Base-by-base conservation (phyloP, 1,139 yeast species). In the Geotrichum fermentans region DNA sequence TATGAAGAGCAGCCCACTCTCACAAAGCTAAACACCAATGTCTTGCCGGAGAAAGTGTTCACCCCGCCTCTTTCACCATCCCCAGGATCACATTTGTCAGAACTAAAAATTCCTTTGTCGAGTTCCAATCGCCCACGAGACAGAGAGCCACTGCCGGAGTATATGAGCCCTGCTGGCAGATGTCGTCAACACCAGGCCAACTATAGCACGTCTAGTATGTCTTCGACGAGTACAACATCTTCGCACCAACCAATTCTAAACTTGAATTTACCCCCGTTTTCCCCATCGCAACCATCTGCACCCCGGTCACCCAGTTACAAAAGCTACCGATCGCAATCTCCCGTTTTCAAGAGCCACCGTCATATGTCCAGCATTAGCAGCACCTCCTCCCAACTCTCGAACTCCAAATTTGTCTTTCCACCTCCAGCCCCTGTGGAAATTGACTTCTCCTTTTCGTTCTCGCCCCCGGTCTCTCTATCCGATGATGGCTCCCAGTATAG, bases 401-500 rank as follows among this genome's bases (percentile, higher is more conserved):
- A n/a, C 11, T 13, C 7, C 24, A 40, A 18, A 28, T 40, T 40
- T 20, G 14, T 32, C 18, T 40, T 40, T 18, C 43, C 43, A 7
- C 43, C 43, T 16, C 43, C 43, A 24, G 32, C 41, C 2, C 33
- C 22, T 10, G 28, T 6, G 6, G 36, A 40, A 13, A 24, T 30
- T 11, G 35, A 29, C 14, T 29, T 10, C 26, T 29, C 43, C 8
- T 40, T 29, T 29, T 4, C 36, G 2, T 29, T 40, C 20, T 40
- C 43, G 10, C 43, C 43, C 18, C 34, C 43, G 2, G n/a, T 14
- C 10, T 40, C 43, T 13, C 18, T n/a, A 13, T 29, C 35, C 7
- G 43, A 28, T n/a, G 43, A 29, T 17, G 36, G 43, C 14, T 40
- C 41, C 4, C 6, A 26, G 33, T 58, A 54, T 45, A 53, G 57